Conservation (phyloP, 306 rosid genomes). For the Clitoria ternatea region DNA sequence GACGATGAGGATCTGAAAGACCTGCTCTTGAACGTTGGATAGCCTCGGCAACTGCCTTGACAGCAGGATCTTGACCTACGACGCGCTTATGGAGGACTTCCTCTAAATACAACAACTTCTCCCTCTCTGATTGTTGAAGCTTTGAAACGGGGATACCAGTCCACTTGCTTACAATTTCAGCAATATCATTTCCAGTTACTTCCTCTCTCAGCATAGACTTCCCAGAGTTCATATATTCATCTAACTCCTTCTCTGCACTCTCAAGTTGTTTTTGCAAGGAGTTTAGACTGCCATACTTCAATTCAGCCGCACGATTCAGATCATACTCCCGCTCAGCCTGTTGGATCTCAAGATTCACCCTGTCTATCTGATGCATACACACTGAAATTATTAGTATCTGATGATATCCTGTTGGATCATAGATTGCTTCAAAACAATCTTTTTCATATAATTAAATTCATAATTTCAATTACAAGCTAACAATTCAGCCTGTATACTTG, state of each 20-base stretch:
- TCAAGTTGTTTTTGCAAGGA: constrained; percentile 83
- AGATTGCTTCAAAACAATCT: background rate
- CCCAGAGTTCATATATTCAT: constrained; percentile 82
- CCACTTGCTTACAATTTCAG: constrained; percentile 99
- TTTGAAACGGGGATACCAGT: constrained; percentile 96
- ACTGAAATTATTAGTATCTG: constrained; percentile 2
- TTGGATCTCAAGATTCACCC: constrained; percentile 95
- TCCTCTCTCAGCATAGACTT: constrained; percentile 97
- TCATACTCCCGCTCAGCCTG: constrained; percentile 98
- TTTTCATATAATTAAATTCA: background rate
- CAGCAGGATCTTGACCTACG: constrained; percentile 97
- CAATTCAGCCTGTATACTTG: background rate
- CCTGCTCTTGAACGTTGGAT: constrained; percentile 98
- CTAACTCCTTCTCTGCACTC: constrained; percentile 75
- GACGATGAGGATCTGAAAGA: constrained; percentile 93
- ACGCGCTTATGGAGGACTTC: constrained; percentile 94
- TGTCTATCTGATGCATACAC: constrained; percentile 62
- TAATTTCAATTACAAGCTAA: background rate
- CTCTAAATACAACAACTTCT: constrained; percentile 80
- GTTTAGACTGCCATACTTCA: constrained; percentile 89
- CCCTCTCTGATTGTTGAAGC: constrained; percentile 93
- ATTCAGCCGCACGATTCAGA: constrained; percentile 94
- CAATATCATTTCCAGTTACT: constrained; percentile 82
- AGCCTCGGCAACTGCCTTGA: constrained; percentile 86
- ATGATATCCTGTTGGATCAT: background rate